These are phyloP conservation scores for Rutidosis leptorrhynchoides DNA, from an alignment of 129 eudicot species.

Conservation along the genomic window DNA sequence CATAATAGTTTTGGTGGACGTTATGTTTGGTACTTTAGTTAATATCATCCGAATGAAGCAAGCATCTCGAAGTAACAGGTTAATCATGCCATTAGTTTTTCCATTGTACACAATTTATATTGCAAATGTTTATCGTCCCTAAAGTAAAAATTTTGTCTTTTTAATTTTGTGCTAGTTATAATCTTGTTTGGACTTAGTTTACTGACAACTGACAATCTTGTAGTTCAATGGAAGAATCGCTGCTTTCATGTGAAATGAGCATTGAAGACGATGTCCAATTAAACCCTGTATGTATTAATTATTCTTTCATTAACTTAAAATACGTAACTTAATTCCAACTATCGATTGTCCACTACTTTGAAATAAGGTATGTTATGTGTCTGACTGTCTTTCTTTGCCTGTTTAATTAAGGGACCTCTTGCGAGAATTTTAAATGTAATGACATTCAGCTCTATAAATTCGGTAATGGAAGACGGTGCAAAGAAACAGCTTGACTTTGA, in stretches of 20 bases:
- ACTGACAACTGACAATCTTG: slow-evolving; percentile 17
- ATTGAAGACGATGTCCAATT: slow-evolving; percentile 34
- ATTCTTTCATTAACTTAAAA: slow-evolving; percentile 15
- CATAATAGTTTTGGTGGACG: slow-evolving; percentile 37
- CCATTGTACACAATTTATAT: too few species aligned
- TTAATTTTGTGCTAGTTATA: slow-evolving; percentile 20
- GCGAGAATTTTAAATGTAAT: slow-evolving; percentile 43
- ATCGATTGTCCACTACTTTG: background rate
- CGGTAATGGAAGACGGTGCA: slow-evolving; percentile 68
- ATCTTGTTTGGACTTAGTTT: slow-evolving; percentile 8
- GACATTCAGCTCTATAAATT: slow-evolving; percentile 55
- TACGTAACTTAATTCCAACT: background rate
- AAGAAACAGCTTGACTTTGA: slow-evolving; percentile 74
- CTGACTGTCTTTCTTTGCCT: slow-evolving; percentile 10
- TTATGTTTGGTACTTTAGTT: slow-evolving; percentile 53
- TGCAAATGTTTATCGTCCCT: slow-evolving; percentile 3
- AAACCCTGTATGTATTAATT: slow-evolving; percentile 50
- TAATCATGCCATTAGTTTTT: slow-evolving; percentile 7
- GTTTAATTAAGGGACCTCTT: slow-evolving; percentile 35
- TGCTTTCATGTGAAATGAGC: slow-evolving; percentile 52
- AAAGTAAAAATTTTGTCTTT: slow-evolving; percentile 15
- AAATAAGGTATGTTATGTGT: slow-evolving; percentile 15
- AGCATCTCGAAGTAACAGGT: slow-evolving; percentile 50
- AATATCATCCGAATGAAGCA: slow-evolving; percentile 43
- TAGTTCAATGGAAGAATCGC: slow-evolving; percentile 53